Evolutionary conservation across 208 protist species (phyloP), one percentile per base, ranked within the genome.

Genomic region (Trypanosomatidae sp.): DNA sequence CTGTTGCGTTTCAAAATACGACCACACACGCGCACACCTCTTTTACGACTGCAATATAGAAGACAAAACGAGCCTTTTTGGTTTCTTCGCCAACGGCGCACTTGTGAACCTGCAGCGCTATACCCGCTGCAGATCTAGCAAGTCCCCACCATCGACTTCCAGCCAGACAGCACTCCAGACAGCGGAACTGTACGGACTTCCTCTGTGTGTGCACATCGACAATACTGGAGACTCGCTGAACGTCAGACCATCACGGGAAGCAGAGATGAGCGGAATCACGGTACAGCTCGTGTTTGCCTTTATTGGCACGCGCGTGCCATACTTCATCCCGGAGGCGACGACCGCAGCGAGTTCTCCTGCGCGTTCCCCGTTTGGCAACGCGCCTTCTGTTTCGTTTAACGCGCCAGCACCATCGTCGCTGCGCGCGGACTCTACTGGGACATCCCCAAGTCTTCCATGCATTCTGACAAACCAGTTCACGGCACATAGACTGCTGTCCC

Each of bases 241-340:
- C 25, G 13, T 1, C 59, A 3, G 36, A 53, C 41, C 15, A 7
- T 25, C 33, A 33, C 4, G 19, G 8, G 22, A 19, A 15, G 25
- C 19, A 66, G 49, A 66, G 22, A 81, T 77, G 71, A 72, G 52
- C 12, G 65, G 59, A 0, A 81, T 81, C 30, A 81, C 66, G 0
- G 69, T 81, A 56, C 76, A 77, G 58, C 76, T 81, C 9, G 50
- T 81, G 3, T 81, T 81, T 30, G 76, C 76, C 66, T 77, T 81
- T 39, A 43, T 81, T n/a, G 69, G 76, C 70, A 77, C 71, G 19
- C 76, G 76, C 2, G 71, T 76, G 62, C 76, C 76, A 0, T 80
- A 80, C 60, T 64, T 64, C 62, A 73, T 81, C n/a, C 49, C 22
- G 9, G 60, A 44, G 36, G 25, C 60, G 60, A 47, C 39, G 2